Conservation (phyloP, 345 rosid species). For the Zanthoxylum bungeanum region DNA sequence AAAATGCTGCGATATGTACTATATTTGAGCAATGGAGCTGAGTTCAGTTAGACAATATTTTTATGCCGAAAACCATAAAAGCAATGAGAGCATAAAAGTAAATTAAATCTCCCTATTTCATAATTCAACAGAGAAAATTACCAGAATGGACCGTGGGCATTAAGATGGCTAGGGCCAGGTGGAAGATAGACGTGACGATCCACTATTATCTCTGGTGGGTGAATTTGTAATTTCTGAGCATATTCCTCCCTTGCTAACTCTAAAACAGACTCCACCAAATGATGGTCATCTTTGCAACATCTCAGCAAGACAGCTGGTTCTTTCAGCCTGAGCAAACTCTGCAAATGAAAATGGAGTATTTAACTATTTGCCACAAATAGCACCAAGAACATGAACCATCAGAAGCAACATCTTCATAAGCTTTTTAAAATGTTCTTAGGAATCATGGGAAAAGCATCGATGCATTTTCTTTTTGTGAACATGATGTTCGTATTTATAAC, state of each 20-base stretch:
- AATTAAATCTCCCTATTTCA: too few relatives aligned
- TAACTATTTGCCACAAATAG: background rate
- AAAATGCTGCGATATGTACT: background rate
- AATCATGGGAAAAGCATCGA: background rate
- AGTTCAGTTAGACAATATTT: too few relatives aligned
- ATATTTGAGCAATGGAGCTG: background rate
- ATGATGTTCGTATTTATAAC: background rate
- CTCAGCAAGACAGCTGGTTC: constrained; percentile 94
- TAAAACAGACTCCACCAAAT: constrained; percentile 68
- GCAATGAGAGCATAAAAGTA: too few relatives aligned
- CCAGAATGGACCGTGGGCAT: constrained; percentile 80
- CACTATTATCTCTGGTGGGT: constrained; percentile 68
- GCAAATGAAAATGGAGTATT: constrained; percentile 10
- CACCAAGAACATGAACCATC: background rate
- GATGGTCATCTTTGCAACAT: constrained; percentile 71
- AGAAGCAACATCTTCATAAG: background rate
- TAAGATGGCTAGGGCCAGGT: constrained; percentile 72
- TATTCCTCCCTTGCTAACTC: constrained; percentile 72
- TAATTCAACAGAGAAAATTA: too few relatives aligned
- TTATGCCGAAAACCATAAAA: too few relatives aligned
- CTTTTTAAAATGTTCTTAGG: background rate
- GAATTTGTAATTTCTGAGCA: constrained; percentile 66
- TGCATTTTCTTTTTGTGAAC: background rate
- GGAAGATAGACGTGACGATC: constrained; percentile 74
- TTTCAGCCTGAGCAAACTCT: constrained; percentile 92